These are phyloP conservation scores for Astragalus glycyphyllos DNA, from an alignment of 306 rosid genomes.

Conservation along the genomic window DNA sequence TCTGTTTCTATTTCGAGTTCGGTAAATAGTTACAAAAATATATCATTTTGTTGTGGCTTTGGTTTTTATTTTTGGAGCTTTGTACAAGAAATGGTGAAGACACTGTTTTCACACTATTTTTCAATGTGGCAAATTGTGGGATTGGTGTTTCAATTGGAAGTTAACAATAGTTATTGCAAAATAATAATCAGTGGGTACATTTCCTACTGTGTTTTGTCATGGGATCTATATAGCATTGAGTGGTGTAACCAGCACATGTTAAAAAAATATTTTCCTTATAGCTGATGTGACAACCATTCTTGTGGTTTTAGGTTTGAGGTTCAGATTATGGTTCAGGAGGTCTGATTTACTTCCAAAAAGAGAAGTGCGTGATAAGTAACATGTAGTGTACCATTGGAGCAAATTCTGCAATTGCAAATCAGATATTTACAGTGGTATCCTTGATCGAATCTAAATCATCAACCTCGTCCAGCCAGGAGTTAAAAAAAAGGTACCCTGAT, in stretches of 20 bases:
- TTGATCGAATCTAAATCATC: constrained; percentile 36
- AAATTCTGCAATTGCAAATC: constrained; percentile 43
- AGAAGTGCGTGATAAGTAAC: constrained; percentile 75
- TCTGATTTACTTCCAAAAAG: constrained; percentile 81
- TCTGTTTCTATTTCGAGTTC: constrained; percentile 6
- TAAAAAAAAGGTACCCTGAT: constrained; percentile 34
- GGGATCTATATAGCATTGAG: constrained; percentile 27
- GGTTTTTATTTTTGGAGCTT: background rate
- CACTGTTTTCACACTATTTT: background rate
- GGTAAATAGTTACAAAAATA: background rate
- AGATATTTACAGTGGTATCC: constrained; percentile 29
- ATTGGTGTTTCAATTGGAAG: constrained; percentile 22
- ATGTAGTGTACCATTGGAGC: constrained; percentile 29
- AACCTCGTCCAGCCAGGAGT: constrained; percentile 37
- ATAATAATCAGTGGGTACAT: constrained; percentile 9
- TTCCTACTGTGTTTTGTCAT: constrained; percentile 21
- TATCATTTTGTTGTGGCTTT: background rate
- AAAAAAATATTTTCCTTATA: constrained; percentile 6
- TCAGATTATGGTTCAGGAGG: constrained; percentile 77
- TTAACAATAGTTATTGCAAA: background rate
- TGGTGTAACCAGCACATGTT: background rate
- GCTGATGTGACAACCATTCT: constrained; percentile 38
- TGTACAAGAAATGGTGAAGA: background rate
- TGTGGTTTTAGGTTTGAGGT: constrained; percentile 64
- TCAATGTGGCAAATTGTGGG: constrained; percentile 34